phyloP scores from a whole-genome alignment of 805 yeast genomes.

The Yarrowia keelungensis region DNA sequence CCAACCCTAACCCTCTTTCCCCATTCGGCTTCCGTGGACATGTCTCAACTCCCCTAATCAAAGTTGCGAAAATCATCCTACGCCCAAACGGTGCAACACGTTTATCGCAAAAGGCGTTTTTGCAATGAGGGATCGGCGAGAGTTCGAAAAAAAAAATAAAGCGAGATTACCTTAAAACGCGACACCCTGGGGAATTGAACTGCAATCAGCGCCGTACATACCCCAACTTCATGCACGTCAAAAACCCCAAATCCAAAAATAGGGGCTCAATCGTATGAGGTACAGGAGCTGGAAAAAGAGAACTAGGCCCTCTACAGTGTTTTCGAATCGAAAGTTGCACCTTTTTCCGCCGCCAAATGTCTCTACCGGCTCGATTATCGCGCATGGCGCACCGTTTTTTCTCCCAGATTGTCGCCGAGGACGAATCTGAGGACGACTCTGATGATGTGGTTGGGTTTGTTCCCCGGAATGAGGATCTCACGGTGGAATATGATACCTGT shows the following conservation, averaged over 20 bases:
- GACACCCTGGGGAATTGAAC: slow-evolving; percentile 10
- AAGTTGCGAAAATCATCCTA: slow-evolving; percentile 12
- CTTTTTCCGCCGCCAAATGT: not conserved
- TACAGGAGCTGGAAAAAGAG: not conserved
- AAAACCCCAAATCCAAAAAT: slow-evolving; percentile 14
- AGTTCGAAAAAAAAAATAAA: not conserved
- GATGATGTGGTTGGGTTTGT: slow-evolving; percentile 10
- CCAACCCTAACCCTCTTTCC: no score
- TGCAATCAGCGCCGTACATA: slow-evolving; percentile 8
- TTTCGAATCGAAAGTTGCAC: no score
- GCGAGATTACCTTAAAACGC: not conserved
- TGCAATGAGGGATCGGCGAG: not conserved
- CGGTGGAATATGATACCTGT: slow-evolving; percentile 28
- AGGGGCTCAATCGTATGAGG: slow-evolving; percentile 27
- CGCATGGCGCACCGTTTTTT: slow-evolving; percentile 30
- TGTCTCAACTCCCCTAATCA: not conserved
- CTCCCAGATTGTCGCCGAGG: slow-evolving; percentile 29
- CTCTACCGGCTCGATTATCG: slow-evolving; percentile 11
- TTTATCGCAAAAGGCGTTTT: not conserved
- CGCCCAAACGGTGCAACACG: slow-evolving; percentile 6
- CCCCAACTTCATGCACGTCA: slow-evolving; percentile 27
- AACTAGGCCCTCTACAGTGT: not conserved
- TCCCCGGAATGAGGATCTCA: slow-evolving; percentile 16
- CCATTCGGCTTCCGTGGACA: no score
- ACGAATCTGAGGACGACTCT: slow-evolving; percentile 9